Evolutionary conservation across 345 rosid species (phyloP).

Genomic region (Clausena lansium): DNA sequence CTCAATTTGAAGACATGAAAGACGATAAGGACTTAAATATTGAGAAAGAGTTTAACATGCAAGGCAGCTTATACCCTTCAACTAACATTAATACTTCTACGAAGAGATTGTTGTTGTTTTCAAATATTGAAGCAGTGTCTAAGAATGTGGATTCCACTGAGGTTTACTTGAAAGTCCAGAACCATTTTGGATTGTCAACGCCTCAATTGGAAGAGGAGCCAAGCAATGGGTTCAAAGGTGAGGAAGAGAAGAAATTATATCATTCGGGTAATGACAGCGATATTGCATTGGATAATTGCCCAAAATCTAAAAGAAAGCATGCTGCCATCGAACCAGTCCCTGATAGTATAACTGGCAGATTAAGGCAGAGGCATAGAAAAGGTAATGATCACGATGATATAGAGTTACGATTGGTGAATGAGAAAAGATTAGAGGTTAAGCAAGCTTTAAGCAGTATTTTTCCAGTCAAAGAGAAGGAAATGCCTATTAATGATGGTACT

Average conservation of each 20-base stretch:
- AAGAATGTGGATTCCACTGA: conserved; percentile 5
- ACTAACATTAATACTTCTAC: conserved; percentile 30
- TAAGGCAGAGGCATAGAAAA: conserved; percentile 35
- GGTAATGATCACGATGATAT: conserved; percentile 9
- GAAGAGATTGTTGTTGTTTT: conserved; percentile 38
- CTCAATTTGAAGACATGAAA: conserved; percentile 22
- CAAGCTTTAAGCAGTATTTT: not conserved
- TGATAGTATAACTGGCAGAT: conserved; percentile 47
- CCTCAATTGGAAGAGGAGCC: conserved; percentile 15
- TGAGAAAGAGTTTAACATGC: conserved; percentile 20
- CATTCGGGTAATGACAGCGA: not conserved
- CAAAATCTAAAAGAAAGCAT: conserved; percentile 20
- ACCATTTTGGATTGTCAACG: conserved; percentile 4
- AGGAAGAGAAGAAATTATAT: conserved; percentile 23
- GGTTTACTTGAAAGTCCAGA: conserved; percentile 6
- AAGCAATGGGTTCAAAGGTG: conserved; percentile 5
- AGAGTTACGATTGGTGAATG: not conserved
- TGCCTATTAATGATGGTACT: not conserved
- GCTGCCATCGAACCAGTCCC: conserved; percentile 30
- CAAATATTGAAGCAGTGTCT: conserved; percentile 20
- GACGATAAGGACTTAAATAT: conserved; percentile 12
- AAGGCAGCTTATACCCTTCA: conserved; percentile 8
- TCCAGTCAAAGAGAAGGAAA: conserved; percentile 3
- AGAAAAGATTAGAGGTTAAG: conserved; percentile 1
- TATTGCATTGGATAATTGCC: not conserved